A percentile compares a stretch with the other conserved stretches of the same genome.
Evolutionary conservation across 2,329 filamentous ascomycete species (phyloP).

Genomic region (Ilyonectria mors-panacis): DNA sequence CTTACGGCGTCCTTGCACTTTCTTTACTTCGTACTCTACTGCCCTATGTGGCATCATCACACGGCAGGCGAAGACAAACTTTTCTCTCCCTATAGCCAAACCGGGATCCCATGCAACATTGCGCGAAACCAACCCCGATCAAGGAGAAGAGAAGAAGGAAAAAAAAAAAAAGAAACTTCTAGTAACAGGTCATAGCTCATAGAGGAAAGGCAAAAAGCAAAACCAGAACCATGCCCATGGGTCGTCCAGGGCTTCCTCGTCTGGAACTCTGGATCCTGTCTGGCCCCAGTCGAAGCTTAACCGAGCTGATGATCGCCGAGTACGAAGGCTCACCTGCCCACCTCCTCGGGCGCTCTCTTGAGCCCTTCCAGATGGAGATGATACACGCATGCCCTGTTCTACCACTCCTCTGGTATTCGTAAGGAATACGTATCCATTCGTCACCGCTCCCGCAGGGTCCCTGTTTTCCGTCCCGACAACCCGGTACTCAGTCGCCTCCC

Average conservation of each 20-base stretch:
- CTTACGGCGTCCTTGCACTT: conserved; percentile 15
- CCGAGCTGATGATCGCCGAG: conserved; percentile 29
- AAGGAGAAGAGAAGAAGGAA: no score
- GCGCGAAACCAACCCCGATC: background rate
- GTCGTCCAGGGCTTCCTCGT: background rate
- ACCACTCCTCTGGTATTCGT: background rate
- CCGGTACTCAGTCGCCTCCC: conserved; percentile 30
- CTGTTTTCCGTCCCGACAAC: conserved; percentile 39
- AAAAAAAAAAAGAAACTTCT: conserved; percentile 6
- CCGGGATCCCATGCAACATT: background rate
- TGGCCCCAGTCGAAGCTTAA: conserved; percentile 12
- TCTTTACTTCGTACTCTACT: conserved; percentile 4
- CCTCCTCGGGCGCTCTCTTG: conserved; percentile 24
- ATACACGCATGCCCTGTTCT: conserved; percentile 5
- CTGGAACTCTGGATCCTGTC: background rate
- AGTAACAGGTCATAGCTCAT: conserved; percentile 23
- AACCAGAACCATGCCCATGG: conserved; percentile 23
- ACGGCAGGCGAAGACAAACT: background rate
- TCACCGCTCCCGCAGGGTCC: conserved; percentile 19
- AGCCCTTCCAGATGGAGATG: conserved; percentile 23
- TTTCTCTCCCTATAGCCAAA: background rate
- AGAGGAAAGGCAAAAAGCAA: conserved; percentile 21
- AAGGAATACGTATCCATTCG: conserved; percentile 15
- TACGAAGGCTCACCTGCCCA: conserved; percentile 11
- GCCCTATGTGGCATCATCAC: background rate